phyloP scores from a whole-genome alignment of 2,329 filamentous ascomycete species.

The Fusarium sp. region DNA sequence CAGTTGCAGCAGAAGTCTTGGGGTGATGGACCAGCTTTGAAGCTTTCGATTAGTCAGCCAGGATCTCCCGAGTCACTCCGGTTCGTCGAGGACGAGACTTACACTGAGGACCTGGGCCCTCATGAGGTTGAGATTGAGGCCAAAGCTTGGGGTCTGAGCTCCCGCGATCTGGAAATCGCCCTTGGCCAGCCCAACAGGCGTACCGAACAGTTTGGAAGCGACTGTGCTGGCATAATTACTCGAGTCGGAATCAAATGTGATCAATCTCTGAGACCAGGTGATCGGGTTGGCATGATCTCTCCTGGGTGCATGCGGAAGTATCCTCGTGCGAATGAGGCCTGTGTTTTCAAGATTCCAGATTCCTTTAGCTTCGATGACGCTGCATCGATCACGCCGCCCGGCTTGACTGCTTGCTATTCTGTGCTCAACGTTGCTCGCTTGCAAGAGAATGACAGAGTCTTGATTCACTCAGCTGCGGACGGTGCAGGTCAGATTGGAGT shows the following conservation, averaged over 20 bases:
- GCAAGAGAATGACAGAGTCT: background rate
- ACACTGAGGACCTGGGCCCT: background rate
- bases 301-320: background rate
- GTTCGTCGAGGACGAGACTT: background rate
- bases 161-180: background rate
- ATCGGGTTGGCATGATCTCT: background rate
- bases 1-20: background rate
- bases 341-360: background rate
- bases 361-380: background rate
- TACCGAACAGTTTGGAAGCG: background rate
- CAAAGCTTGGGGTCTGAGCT: background rate
- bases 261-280: background rate
- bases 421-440: background rate
- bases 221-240: background rate
- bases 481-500: background rate
- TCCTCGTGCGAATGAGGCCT: background rate
- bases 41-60: background rate
- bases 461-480: background rate
- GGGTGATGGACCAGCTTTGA: background rate
- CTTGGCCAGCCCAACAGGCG: background rate
- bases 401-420: background rate
- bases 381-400: accelerated
- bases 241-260: background rate
- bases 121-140: background rate
- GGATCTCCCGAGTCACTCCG: background rate